Base-by-base conservation (phyloP, 2,329 filamentous ascomycete species). In the Colletotrichum sp. region DNA sequence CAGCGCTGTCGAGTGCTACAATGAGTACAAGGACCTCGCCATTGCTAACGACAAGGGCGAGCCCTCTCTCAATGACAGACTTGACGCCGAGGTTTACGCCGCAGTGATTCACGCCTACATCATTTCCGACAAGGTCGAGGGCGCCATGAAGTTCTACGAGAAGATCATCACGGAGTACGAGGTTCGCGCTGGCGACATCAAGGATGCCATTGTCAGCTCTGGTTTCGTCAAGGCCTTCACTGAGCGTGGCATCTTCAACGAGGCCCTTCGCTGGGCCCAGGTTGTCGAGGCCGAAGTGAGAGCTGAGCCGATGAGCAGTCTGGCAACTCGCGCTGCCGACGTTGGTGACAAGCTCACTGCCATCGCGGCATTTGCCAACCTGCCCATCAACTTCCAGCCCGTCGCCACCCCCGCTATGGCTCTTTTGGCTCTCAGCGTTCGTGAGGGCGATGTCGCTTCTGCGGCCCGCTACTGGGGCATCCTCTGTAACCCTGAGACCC, bases 1-100 rank as follows among this genome's bases (percentile, higher is more conserved):
- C 80, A 97, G 94, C 79, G 97, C 96, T 25, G 95, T 98, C 8
- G 96, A 98, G 83, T 96, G 95, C 85, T 99, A 98, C 86, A 96
- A 97, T 78, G 95, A 98, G 85, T 98, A 98, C 89, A 95, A 95
- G 81, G 91, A 92, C 61, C 89, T 98, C 56, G 96, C 96, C n/a
- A 92, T 98, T 68, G 93, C 94, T 52, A 91, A 97, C 82, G 94
- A 98, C 83, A 91, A 90, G 52, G 96, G 96, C 73, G 88, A 92
- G 75, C 88, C 93, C 62, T 91, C 91, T 22, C 87, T 96, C 12
- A 88, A 93, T 62, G 90, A 94, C 77, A 93, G 96, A 66, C 89
- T 94, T 64, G 96, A 98, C 82, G 92, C 93, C 32, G 90, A 95
- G 78, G 94, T 98, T 8, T 98, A 99, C 82, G 95, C 96, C 28